These are phyloP conservation scores for Gracilaria gracilis DNA, from an alignment of 23 red algal genomes.

Conservation along the genomic window DNA sequence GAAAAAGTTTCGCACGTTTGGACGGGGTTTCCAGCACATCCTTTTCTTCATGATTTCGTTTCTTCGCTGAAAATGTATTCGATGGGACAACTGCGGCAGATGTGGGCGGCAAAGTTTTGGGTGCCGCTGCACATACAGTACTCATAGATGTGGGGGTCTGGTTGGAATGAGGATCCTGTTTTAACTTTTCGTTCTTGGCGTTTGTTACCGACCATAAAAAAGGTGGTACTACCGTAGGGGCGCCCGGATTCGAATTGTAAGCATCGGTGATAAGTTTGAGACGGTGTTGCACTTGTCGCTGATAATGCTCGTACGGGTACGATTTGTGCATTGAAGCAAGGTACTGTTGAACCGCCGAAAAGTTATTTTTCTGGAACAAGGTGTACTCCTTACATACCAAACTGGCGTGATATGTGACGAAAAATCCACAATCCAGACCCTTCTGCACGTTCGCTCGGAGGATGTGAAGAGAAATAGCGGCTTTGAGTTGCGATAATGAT, in stretches of 20 bases:
- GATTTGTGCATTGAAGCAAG: not conserved
- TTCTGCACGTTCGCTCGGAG: not conserved
- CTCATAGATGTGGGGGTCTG: too few species aligned
- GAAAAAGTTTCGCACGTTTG: too few species aligned
- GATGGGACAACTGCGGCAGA: too few species aligned
- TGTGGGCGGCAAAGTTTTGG: too few species aligned
- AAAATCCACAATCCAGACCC: conserved; percentile 6
- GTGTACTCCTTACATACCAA: not conserved
- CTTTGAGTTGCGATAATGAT: not conserved
- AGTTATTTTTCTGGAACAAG: not conserved
- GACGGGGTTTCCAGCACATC: too few species aligned
- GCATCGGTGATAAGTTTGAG: not conserved
- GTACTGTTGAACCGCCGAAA: not conserved
- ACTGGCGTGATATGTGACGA: not conserved
- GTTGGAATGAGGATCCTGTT: too few species aligned
- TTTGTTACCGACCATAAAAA: too few species aligned
- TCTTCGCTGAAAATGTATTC: too few species aligned
- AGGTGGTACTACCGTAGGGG: too few species aligned
- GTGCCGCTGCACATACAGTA: too few species aligned
- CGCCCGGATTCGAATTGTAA: not conserved
- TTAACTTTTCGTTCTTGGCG: too few species aligned
- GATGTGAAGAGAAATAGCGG: not conserved
- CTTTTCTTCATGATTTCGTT: too few species aligned
- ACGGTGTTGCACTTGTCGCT: not conserved
- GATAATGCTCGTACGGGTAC: not conserved